Conservation (phyloP, 768 basidiomycete species). For the Nidula microcarpa region DNA sequence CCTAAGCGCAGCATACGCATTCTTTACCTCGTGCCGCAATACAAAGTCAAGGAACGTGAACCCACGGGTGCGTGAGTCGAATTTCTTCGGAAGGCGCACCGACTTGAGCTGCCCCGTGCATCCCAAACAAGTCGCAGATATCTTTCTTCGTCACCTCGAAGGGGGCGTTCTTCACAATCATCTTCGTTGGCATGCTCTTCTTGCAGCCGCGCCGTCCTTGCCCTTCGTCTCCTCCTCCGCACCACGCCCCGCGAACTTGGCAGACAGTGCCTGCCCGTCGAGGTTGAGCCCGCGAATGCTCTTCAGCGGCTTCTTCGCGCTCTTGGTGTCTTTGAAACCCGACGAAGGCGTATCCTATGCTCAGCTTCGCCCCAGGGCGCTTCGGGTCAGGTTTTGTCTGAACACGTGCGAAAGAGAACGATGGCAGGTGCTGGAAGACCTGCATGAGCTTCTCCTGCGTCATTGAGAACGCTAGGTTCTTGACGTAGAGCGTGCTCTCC, state of each 20-base stretch:
- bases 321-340: conserved; percentile 78
- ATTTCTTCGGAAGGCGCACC: conserved; percentile 88
- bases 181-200: conserved; percentile 75
- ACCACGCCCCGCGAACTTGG: conserved; percentile 86
- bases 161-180: conserved; percentile 97
- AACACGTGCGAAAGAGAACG: conserved; percentile 83
- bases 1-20: conserved; percentile 78
- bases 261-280: conserved; percentile 82
- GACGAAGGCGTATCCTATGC: conserved; percentile 97
- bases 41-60: conserved; percentile 97
- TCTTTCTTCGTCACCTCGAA: conserved; percentile 97
- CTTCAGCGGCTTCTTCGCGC: conserved; percentile 62
- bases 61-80: conserved; percentile 84
- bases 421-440: conserved; percentile 71
- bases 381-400: conserved; percentile 91
- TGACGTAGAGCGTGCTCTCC: conserved; percentile 88
- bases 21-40: conserved; percentile 85
- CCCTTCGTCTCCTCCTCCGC: conserved; percentile 50
- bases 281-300: conserved; percentile 31
- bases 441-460: conserved; percentile 67
- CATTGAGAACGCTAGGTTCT: conserved; percentile 94
- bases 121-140: conserved; percentile 84
- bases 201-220: conserved; percentile 34
- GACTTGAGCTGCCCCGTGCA: conserved; percentile 92
- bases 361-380: conserved; percentile 56